Base-by-base conservation (phyloP, 1,284 basidiomycete genomes). In the Nidula niveotomentosa region DNA sequence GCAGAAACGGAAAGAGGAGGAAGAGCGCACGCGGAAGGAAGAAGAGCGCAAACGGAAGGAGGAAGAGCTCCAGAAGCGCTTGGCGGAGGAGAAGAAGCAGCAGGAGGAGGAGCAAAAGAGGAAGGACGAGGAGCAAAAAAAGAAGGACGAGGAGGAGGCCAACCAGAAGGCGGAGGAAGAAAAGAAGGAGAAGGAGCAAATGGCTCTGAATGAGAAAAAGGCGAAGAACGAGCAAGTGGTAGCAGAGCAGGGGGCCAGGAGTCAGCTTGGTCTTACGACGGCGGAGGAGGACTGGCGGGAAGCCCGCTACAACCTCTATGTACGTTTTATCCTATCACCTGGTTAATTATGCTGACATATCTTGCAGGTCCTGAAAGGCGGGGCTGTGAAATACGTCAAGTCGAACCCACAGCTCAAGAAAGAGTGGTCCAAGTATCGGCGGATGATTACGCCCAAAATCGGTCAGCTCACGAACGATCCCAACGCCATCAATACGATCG, bases 381-480 rank as follows among this genome's bases (percentile, higher is more conserved):
- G 86, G 8, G 79, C 90, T n/a, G 86, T 97, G 70, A 84, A 83
- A 45, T 66, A 70, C 8, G 86, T 96, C 53, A 95, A 96, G 67
- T 75, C 69, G 2, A 77, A 90, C 66, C 75, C 80, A 53, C 73
- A 73, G 7, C 58, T 79, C 53, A 88, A 84, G 67, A 68, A 81
- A 1, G 68, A 75, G 36, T 88, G 85, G 83, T 81, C 75, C 51
- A 78, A 76, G 48, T 80, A 85, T 36, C 91, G 96, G 57, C 84
- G 96, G 49, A 81, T 90, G 64, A 95, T 99, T 54, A 94, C 88
- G 1, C 90, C 93, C 34, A 94, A 93, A 66, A 84, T 98, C 39
- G 94, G 96, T 1, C 96, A 98, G 70, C 76, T 98, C 36, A 95
- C 94, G 9, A 93, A 94, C 62, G 90, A 95, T 47, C 63, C 75